Base-by-base conservation (phyloP, 257 asterid species). In the Hygrophila difformis region DNA sequence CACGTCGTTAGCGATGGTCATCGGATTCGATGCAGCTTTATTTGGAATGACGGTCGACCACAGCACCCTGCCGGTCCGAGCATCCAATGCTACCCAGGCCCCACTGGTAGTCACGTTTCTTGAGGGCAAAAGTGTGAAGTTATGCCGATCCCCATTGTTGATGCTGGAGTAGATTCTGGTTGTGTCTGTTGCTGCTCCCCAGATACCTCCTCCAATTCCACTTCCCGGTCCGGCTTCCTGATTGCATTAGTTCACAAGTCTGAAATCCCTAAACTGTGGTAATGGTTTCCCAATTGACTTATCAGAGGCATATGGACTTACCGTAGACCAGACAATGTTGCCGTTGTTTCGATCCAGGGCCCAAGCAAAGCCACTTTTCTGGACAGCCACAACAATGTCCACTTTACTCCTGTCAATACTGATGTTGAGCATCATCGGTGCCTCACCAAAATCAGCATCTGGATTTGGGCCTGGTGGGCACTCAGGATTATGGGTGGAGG, bases 151-250 rank as follows among this genome's bases (percentile, higher is more conserved):
- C 29, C 39, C 35, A 26, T 74, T 69, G 56, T 51, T 64, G 6
- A 70, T 70, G 64, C 60, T 65, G 1, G 78, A 70, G 24, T 74
- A 74, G 21, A 74, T 59, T 16, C 67, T 56, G 21, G 15, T 67
- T 11, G 39, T 21, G 28, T 76, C 78, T 13, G 78, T 69, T 17
- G 81, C 84, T 38, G 80, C 77, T 14, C 80, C 80, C 80, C 80
- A 69, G 24, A 15, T 37, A 1, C 75, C 77, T 33, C 84, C 84
- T 42, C 80, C 77, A 1, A n/a, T 21, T 1, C 6, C 1, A 22
- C 79, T 60, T 50, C 84, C 77, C 1, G 79, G 77, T 7, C 84
- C 79, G 16, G 77, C 79, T 47, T 71, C 74, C 79, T 71, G 2
- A 11, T 28, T 4, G 3, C n/a, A 11, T 9, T 3, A 19, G 8